Evolutionary conservation across 176 grass and related monocot species (phyloP), one percentile per base, ranked within the genome.

Genomic region (Metroxylon sagu): DNA sequence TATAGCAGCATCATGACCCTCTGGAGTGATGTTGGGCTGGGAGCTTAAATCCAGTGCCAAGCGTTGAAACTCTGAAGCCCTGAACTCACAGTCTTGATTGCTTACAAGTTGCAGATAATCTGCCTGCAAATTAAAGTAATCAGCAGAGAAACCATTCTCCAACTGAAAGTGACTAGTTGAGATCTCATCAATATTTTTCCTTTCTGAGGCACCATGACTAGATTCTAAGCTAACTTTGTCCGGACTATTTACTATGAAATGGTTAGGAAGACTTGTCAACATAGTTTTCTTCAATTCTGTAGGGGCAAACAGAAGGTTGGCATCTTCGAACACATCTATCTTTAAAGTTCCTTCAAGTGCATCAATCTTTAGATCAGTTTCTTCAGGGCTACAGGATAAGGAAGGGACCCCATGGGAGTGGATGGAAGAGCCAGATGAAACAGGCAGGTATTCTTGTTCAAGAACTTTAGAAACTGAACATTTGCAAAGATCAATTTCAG

Each of bases 61-160:
- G n/a, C 57, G 86, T 52, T 79, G 80, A 87, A 96, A 96, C 59
- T 96, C 86, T 50, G 70, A 67, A 76, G 91, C 83, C 70, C 78
- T 75, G 55, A 79, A 78, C 66, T 87, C 78, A 71, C 80, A 90
- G 29, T 96, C 83, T 57, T 87, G 68, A 51, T 84, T 71, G 54
- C 82, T 85, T 49, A 80, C 58, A 62, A 96, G 78, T 64, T 87
- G 80, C 64, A 82, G 68, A 87, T 90, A 96, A 96, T 96, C 91
- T 77, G 69, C 80, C 31, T 72, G 74, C 48, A 61, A 74, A 80
- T 90, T 79, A 61, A 82, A 75, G 69, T 82, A 90, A 76, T 96
- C 91, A 67, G 75, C 77, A 29, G 71, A 67, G 53, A 76, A 35
- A 74, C 68, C 71, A 85, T 86, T 76, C 72, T 96, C 78, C 57